Percentiles rank a stretch among this genome's conserved stretches.
phyloP scores from a whole-genome alignment of 202 grass and related monocot genomes.

The Setaria italica region DNA sequence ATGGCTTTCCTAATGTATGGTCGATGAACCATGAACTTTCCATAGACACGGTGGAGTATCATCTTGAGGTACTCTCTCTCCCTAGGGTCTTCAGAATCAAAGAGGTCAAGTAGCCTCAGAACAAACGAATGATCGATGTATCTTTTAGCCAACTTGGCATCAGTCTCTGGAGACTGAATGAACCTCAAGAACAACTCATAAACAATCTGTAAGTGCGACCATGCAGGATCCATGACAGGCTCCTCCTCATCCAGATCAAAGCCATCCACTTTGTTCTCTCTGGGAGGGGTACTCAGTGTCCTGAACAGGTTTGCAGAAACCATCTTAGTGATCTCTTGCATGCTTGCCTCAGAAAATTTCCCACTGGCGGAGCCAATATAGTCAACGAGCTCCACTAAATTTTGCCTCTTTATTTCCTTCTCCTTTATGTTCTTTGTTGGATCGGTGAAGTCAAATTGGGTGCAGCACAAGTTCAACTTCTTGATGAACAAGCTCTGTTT shows the following conservation, averaged over 20 bases:
- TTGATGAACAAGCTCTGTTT: conserved; percentile 78
- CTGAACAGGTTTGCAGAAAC: conserved; percentile 87
- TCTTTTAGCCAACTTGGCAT: conserved; percentile 94
- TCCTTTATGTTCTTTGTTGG: conserved; percentile 85
- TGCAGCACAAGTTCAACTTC: conserved; percentile 85
- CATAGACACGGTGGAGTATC: conserved; percentile 94
- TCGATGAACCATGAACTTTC: conserved; percentile 98
- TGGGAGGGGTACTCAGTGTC: conserved; percentile 62
- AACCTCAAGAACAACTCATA: conserved; percentile 96
- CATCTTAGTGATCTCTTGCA: conserved; percentile 92
- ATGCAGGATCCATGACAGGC: conserved; percentile 94
- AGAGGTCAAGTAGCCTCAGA: conserved; percentile 89
- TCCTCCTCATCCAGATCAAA: conserved; percentile 96
- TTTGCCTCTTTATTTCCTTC: conserved; percentile 93
- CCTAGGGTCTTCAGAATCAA: conserved; percentile 94
- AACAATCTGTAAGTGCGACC: conserved; percentile 88
- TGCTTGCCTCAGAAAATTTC: conserved; percentile 87
- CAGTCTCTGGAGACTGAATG: conserved; percentile 87
- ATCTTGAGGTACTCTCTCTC: conserved; percentile 96
- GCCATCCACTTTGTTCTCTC: conserved; percentile 77
- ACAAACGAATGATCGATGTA: conserved; percentile 93
- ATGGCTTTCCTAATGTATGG: conserved; percentile 93
- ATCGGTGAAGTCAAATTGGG: conserved; percentile 79
- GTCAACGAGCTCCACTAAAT: conserved; percentile 94
- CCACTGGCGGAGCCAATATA: conserved; percentile 60